Evolutionary conservation across 148 eudicot genomes (phyloP).

Genomic region (Rhododendron vialii): DNA sequence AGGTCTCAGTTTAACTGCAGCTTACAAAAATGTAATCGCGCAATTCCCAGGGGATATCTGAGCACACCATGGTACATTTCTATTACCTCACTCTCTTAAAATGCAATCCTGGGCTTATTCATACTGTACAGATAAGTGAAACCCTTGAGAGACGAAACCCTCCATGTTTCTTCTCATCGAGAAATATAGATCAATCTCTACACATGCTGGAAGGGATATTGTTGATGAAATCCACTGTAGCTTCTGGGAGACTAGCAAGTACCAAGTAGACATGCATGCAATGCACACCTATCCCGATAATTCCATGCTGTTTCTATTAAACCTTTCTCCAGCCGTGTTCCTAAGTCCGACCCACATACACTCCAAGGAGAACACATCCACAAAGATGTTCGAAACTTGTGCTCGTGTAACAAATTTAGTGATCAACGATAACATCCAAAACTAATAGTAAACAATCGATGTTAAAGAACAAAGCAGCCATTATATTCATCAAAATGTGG

Average conservation of each 20-base stretch:
- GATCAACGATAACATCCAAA: background rate
- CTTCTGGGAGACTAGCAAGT: background rate
- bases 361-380: background rate
- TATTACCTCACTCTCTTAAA: background rate
- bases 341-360: background rate
- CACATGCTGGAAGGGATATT: background rate
- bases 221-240: background rate
- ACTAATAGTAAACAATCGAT: background rate
- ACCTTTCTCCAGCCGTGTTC: background rate
- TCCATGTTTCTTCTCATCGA: background rate
- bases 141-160: background rate
- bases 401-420: background rate
- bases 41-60: background rate
- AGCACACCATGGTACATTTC: background rate
- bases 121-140: background rate
- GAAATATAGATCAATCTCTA: background rate
- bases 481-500: background rate
- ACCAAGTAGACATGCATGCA: background rate
- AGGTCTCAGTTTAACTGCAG: background rate
- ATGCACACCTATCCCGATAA: background rate
- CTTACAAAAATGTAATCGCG: background rate
- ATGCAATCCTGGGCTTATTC: background rate
- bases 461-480: background rate
- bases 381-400: background rate
- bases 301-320: background rate